These are phyloP conservation scores for Galeopsis tetrahit DNA, from an alignment of 257 asterid species.

Conservation along the genomic window DNA sequence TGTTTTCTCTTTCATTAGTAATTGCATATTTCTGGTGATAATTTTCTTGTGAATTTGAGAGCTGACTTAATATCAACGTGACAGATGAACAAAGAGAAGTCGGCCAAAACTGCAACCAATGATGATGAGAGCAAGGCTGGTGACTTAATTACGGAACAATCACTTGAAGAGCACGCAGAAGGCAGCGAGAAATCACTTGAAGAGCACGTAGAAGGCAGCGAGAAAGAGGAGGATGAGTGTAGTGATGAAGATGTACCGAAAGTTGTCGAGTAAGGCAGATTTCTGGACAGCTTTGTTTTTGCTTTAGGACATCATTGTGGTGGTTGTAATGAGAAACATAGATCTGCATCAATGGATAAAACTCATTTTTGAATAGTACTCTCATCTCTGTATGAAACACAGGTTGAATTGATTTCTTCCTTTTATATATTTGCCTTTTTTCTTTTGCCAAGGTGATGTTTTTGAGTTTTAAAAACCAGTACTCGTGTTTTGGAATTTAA, in stretches of 20 bases:
- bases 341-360: constrained; percentile 1
- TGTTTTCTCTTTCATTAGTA: neutral
- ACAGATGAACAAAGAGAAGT: constrained; percentile 86
- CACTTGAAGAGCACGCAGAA: constrained; percentile 59
- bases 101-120: constrained; percentile 40
- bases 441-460: neutral
- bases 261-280: constrained; percentile 36
- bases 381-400: neutral
- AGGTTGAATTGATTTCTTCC: neutral
- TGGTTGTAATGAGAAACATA: constrained; percentile 24
- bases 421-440: neutral
- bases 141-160: constrained; percentile 47
- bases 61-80: constrained; percentile 24
- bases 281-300: neutral
- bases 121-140: constrained; percentile 54
- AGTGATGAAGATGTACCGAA: constrained; percentile 38
- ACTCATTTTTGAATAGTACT: constrained; percentile 5
- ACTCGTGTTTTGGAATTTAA: too few relatives aligned
- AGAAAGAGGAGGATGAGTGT: constrained; percentile 27
- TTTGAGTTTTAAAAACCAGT: too few relatives aligned
- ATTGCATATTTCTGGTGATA: constrained; percentile 7
- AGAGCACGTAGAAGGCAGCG: constrained; percentile 18
- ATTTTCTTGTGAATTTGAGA: constrained; percentile 28
- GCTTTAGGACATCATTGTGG: constrained; percentile 22
- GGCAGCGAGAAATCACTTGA: constrained; percentile 30